These are phyloP conservation scores for Rubroboletus pulcherrimus DNA, from an alignment of 768 basidiomycete species.

Conservation along the genomic window DNA sequence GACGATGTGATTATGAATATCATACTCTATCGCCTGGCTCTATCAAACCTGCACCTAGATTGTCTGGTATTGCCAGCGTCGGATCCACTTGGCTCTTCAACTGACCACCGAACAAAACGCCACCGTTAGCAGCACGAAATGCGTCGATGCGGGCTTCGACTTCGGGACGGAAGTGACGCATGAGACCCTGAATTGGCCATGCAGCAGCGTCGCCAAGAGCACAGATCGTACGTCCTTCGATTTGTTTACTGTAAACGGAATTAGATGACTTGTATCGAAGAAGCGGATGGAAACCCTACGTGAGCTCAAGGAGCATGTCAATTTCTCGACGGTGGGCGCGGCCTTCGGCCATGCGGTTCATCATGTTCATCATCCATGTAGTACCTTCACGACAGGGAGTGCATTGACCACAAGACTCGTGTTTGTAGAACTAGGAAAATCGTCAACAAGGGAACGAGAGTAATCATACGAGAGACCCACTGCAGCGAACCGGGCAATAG, in stretches of 20 bases:
- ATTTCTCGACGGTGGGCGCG: conserved; percentile 91
- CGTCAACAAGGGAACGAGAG: not conserved
- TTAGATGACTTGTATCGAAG: not conserved
- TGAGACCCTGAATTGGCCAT: conserved; percentile 97
- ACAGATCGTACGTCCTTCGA: conserved; percentile 96
- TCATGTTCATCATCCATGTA: conserved; percentile 99
- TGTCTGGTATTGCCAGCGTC: conserved; percentile 70
- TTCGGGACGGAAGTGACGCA: conserved; percentile 96
- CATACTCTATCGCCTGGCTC: conserved; percentile 37
- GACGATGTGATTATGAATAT: conserved; percentile 3
- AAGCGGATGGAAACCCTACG: conserved; percentile 44
- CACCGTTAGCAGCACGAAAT: conserved; percentile 72
- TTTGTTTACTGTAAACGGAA: conserved; percentile 68
- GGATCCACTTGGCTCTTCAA: conserved; percentile 66
- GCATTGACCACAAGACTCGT: conserved; percentile 97
- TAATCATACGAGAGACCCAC: conserved; percentile 33
- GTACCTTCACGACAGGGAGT: conserved; percentile 94
- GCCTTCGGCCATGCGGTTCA: conserved; percentile 93
- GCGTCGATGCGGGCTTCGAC: conserved; percentile 84
- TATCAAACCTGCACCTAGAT: conserved; percentile 53
- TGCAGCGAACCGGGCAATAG: conserved; percentile 90
- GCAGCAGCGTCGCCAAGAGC: conserved; percentile 96
- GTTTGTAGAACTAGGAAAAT: conserved; percentile 80
- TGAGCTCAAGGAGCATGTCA: conserved; percentile 95
- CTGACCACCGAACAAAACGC: conserved; percentile 85